Evolutionary conservation across 2,329 filamentous ascomycete genomes (phyloP).

Genomic region (Rasamsonia emersonii): DNA sequence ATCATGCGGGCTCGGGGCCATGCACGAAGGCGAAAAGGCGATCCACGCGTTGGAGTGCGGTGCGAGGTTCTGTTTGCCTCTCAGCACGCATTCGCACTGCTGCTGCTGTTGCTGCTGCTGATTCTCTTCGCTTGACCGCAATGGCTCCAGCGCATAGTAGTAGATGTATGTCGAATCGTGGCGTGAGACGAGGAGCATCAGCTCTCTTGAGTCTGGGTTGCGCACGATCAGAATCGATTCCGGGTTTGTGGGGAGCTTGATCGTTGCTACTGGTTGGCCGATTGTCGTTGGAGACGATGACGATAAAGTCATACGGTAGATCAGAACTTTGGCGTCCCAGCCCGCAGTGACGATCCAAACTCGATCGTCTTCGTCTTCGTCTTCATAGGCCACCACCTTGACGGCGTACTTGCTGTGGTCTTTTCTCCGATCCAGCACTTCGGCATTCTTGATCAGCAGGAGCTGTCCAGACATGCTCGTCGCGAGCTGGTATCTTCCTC

Average conservation of each 20-base stretch:
- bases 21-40: conserved; percentile 51
- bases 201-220: conserved; percentile 39
- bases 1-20: conserved; percentile 49
- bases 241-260: conserved; percentile 42
- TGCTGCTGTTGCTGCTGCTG: too few species aligned
- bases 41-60: conserved; percentile 58
- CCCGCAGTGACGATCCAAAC: conserved; percentile 49
- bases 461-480: conserved; percentile 54
- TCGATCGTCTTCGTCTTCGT: conserved; percentile 18
- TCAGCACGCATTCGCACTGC: conserved; percentile 18
- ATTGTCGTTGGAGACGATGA: conserved; percentile 8
- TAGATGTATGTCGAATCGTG: conserved; percentile 52
- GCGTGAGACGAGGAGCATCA: conserved; percentile 46
- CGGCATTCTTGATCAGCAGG: conserved; percentile 37
- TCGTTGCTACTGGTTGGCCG: conserved; percentile 19
- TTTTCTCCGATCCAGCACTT: conserved; percentile 40
- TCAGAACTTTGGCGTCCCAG: conserved; percentile 50
- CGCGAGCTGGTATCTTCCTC: conserved; percentile 39
- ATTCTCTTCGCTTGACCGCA: too few species aligned
- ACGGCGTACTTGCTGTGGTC: conserved; percentile 55
- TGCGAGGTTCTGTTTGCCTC: conserved; percentile 53
- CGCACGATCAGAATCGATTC: conserved; percentile 48
- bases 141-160: conserved; percentile 37
- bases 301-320: conserved; percentile 35
- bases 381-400: conserved; percentile 36